A percentile compares a stretch with the other conserved stretches of the same genome.
Conservation (phyloP, 306 rosid species). For the Purshia tridentata region DNA sequence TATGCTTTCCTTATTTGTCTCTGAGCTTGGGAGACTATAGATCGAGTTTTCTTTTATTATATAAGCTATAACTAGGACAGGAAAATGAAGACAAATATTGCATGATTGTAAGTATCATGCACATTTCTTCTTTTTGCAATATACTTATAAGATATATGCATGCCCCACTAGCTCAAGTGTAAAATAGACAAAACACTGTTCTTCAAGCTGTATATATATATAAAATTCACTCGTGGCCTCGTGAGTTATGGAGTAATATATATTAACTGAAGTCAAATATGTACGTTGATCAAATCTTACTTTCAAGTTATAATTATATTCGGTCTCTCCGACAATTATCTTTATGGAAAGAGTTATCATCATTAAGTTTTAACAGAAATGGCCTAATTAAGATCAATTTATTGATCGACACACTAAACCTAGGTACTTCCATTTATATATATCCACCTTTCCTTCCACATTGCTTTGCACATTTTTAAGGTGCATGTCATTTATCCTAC, state of each 20-base stretch:
- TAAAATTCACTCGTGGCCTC: too few relatives aligned
- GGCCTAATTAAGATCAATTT: background rate
- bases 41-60: background rate
- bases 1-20: too few relatives aligned
- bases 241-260: too few relatives aligned
- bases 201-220: too few relatives aligned
- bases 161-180: background rate
- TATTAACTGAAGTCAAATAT: too few relatives aligned
- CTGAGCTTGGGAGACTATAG: too few relatives aligned
- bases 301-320: background rate
- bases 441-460: too few relatives aligned
- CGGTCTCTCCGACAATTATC: background rate
- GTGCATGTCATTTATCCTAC: too few relatives aligned
- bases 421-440: background rate
- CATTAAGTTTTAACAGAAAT: background rate
- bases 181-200: background rate
- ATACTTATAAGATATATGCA: background rate
- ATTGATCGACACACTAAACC: background rate
- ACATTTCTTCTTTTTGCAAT: background rate
- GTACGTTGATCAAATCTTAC: too few relatives aligned
- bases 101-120: background rate
- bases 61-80: too few relatives aligned
- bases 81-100: background rate
- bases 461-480: too few relatives aligned
- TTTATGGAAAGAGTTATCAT: constrained; percentile 10